Percentiles rank a stretch among this genome's conserved stretches.
Conservation (phyloP, 495 filamentous ascomycete genomes). For the Aspergillus indologenus region DNA sequence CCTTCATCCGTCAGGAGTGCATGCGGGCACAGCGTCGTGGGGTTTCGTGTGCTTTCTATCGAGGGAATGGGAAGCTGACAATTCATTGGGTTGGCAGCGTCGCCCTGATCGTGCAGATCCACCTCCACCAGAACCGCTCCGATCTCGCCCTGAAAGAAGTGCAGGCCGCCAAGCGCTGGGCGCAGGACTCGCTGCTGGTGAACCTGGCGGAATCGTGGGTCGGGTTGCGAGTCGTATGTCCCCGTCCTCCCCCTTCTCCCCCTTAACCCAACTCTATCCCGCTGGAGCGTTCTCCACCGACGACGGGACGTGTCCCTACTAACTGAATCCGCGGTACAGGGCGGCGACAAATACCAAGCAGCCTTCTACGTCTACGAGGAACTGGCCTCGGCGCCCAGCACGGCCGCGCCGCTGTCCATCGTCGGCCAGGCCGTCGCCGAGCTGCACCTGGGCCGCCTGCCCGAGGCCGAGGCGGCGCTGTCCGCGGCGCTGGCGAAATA, state of each 20-base stretch:
- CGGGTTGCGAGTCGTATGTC: conserved; percentile 71
- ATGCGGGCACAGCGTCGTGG: too few relatives aligned
- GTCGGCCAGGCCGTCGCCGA: conserved; percentile 89
- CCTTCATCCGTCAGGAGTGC: too few relatives aligned
- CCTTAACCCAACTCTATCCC: neutral
- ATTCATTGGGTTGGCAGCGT: conserved; percentile 38
- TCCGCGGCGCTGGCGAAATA: conserved; percentile 75
- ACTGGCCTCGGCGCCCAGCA: conserved; percentile 78
- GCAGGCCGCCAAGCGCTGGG: conserved; percentile 85
- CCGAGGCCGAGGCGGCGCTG: conserved; percentile 85
- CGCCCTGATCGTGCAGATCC: conserved; percentile 81
- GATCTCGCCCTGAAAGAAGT: conserved; percentile 91
- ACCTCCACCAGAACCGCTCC: conserved; percentile 83
- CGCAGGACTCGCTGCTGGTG: conserved; percentile 89
- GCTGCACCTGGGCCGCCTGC: conserved; percentile 81
- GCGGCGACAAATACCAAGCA: conserved; percentile 93
- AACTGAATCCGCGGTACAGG: conserved; percentile 57
- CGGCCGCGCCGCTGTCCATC: conserved; percentile 59
- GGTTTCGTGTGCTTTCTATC: neutral
- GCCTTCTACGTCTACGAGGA: conserved; percentile 99
- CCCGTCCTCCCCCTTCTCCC: neutral
- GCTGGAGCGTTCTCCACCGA: neutral
- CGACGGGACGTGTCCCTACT: too few relatives aligned
- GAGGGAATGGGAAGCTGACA: conserved; percentile 8
- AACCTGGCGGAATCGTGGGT: conserved; percentile 97